phyloP scores from a whole-genome alignment of 2,329 filamentous ascomycete genomes.

The Sporothrix euskadiensis region DNA sequence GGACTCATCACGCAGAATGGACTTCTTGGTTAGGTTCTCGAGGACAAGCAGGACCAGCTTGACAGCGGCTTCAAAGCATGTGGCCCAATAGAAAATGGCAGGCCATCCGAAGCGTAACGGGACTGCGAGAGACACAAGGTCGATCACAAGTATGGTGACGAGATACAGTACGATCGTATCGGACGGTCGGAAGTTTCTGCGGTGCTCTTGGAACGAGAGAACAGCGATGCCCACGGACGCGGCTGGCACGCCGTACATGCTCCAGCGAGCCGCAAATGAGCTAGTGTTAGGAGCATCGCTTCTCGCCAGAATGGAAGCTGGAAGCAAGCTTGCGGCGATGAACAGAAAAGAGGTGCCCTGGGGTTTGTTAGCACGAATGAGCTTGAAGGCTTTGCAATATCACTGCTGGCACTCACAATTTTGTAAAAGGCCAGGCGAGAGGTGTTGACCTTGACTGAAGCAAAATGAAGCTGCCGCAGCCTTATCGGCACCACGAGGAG shows the following conservation, averaged over 20 bases:
- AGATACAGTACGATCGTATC: slow-evolving; percentile 23
- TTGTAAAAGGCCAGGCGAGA: slow-evolving; percentile 6
- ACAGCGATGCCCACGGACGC: slow-evolving; percentile 5
- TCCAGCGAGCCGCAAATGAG: not conserved
- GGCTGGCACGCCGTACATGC: not conserved
- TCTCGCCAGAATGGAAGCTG: not conserved
- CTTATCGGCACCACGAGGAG: slow-evolving; percentile 9
- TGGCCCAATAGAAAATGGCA: not conserved
- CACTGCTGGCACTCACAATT: slow-evolving; percentile 12
- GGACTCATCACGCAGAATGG: slow-evolving; percentile 26
- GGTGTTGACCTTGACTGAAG: slow-evolving; percentile 14
- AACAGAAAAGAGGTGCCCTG: slow-evolving; percentile 8
- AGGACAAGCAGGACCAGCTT: slow-evolving; percentile 11
- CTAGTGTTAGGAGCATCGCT: not conserved
- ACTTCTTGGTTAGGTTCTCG: slow-evolving; percentile 34
- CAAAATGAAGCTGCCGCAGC: slow-evolving; percentile 17
- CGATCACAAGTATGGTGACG: not conserved
- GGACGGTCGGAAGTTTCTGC: slow-evolving; percentile 19
- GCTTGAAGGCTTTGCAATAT: too few species aligned
- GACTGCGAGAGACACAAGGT: slow-evolving; percentile 15
- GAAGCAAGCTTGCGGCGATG: not conserved
- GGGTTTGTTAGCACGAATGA: not conserved
- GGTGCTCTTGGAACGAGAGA: slow-evolving; percentile 29
- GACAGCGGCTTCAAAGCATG: not conserved
- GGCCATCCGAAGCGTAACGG: slow-evolving; percentile 39